Base-by-base conservation (phyloP, 2,329 filamentous ascomycete genomes). In the Coniosporium tulheliwenetii region DNA sequence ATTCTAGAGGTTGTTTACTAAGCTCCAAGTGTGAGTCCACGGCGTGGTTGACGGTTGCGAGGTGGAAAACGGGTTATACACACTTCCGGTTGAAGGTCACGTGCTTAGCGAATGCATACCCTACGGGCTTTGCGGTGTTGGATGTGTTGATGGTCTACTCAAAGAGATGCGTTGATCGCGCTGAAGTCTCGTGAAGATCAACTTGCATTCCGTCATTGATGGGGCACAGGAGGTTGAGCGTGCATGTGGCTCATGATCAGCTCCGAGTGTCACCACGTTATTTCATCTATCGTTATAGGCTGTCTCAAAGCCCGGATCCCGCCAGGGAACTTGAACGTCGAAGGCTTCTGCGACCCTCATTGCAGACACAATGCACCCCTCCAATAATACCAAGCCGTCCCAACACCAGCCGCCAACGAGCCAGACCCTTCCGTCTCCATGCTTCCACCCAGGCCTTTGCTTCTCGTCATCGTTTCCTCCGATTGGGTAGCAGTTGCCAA, bases 371-470 rank as follows among this genome's bases (percentile, higher is more conserved):
- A 77, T 59, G 41, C 74, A 79, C 1, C 75, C 75, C 51, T 77
- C 74, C 3, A 78, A 52, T 12, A 78, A 47, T 1, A 78, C 72
- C 72, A 78, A 73, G 2, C 74, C 74, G 51, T 78, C 74, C 73
- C 73, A 77, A 47, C 73, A 78, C 75, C 73, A 78, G 0, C 71
- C 70, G 5, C 74, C 74, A 1, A 65, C 62, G 10, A 77, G 49
- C 63, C 67, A 77, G 0, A 78, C 66, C 34, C 66, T 63, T 7
- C 64, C 62, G 39, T 72, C 58, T 0, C 73, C 73, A 43, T 73
- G 77, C 7, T 53, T 60, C 71, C 73, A 77, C 15, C 40, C 30
- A 5, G 45, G 43, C 8, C 49, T 37, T 41, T 55, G 52, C 13
- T 52, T 43, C 36, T 47, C 42, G 8, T 44, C 41, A 15, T 41